These are phyloP conservation scores for Neoboletus magnificus DNA, from an alignment of 768 basidiomycete genomes.

Conservation along the genomic window DNA sequence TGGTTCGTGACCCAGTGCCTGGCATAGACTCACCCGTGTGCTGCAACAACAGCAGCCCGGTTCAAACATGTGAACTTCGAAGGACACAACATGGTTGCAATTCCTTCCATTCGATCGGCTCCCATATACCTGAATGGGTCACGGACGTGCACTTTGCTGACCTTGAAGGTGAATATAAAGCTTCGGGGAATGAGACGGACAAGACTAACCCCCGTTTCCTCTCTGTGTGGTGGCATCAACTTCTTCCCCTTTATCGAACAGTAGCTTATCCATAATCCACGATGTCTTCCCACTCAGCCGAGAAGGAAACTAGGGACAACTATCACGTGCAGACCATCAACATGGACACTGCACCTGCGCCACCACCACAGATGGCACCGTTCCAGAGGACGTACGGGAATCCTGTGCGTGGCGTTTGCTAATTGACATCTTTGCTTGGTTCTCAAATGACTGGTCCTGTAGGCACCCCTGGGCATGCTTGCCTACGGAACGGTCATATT, in stretches of 20 bases:
- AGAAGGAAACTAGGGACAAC: conserved; percentile 24
- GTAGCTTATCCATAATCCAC: too few relatives aligned
- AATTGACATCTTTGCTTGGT: not conserved
- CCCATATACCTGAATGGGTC: not conserved
- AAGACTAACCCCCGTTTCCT: not conserved
- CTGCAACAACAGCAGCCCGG: conserved; percentile 1
- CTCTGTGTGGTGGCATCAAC: too few relatives aligned
- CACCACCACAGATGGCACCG: conserved; percentile 21
- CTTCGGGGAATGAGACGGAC: not conserved
- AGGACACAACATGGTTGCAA: not conserved
- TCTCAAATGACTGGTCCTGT: not conserved
- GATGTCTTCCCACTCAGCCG: conserved; percentile 13
- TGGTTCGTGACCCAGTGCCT: conserved; percentile 8
- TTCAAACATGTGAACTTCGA: conserved; percentile 7
- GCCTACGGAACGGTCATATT: conserved; percentile 29
- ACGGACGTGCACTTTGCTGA: not conserved
- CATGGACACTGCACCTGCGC: conserved; percentile 14
- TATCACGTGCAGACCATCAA: conserved; percentile 28
- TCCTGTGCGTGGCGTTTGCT: conserved; percentile 12
- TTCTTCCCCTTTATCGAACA: too few relatives aligned
- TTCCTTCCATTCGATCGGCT: conserved; percentile 3
- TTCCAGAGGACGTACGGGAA: conserved; percentile 28
- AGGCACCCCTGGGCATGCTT: conserved; percentile 30
- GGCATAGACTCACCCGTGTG: not conserved
- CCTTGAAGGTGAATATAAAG: conserved; percentile 17